These are phyloP conservation scores for Lipomyces spencermartinsiae DNA, from an alignment of 805 yeast species.

Conservation along the genomic window DNA sequence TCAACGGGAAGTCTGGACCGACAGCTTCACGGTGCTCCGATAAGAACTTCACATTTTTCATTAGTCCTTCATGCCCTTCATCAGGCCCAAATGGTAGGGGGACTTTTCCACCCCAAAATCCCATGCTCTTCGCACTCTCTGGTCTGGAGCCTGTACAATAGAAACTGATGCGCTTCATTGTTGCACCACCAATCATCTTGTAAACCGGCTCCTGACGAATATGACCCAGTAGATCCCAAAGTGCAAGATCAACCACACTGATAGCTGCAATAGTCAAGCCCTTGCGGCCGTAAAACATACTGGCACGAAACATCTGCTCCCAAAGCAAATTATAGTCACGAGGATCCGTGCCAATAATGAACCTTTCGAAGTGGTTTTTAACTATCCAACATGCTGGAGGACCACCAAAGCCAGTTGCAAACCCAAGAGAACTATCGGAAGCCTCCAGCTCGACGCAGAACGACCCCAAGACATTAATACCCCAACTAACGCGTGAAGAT, in stretches of 20 bases:
- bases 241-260: conserved; percentile 56
- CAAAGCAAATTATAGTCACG: conserved; percentile 54
- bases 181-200: conserved; percentile 59
- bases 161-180: conserved; percentile 53
- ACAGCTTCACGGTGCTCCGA: conserved; percentile 27
- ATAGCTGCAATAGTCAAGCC: conserved; percentile 57
- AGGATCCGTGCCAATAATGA: conserved; percentile 56
- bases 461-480: too few species aligned
- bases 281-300: conserved; percentile 60
- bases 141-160: conserved; percentile 60
- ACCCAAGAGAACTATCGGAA: too few species aligned
- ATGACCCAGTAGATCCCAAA: conserved; percentile 59
- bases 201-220: conserved; percentile 59
- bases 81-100: conserved; percentile 55
- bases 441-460: too few species aligned
- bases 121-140: conserved; percentile 56
- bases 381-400: conserved; percentile 58
- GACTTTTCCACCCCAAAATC: conserved; percentile 62
- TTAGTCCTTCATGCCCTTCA: too few species aligned
- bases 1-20: conserved; percentile 60
- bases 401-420: conserved; percentile 45
- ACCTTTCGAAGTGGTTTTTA: conserved; percentile 55
- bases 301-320: conserved; percentile 58
- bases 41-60: too few species aligned
- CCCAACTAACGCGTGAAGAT: too few species aligned